These are phyloP conservation scores for Ogataea paraovalis DNA, from an alignment of 805 yeast genomes.

Conservation along the genomic window DNA sequence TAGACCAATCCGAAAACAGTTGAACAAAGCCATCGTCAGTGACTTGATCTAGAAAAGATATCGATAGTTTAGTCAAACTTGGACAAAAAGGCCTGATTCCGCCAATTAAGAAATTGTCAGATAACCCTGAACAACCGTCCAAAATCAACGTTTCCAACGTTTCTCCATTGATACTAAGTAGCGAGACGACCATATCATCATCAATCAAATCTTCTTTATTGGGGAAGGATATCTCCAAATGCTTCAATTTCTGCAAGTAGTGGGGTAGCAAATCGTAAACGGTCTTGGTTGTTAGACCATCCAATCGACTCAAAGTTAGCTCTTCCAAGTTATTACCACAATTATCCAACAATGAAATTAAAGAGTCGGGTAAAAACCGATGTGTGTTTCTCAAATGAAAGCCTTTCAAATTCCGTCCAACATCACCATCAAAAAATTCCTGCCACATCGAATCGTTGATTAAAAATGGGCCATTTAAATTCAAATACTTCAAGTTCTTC, in stretches of 20 bases:
- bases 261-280: constrained; percentile 65
- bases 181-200: constrained; percentile 61
- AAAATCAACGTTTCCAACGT: constrained; percentile 54
- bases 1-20: constrained; percentile 54
- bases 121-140: constrained; percentile 70
- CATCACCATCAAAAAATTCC: constrained; percentile 52
- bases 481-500: constrained; percentile 46
- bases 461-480: constrained; percentile 88
- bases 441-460: constrained; percentile 78
- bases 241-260: constrained; percentile 48
- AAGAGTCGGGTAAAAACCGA: constrained; percentile 65
- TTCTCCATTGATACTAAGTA: constrained; percentile 60
- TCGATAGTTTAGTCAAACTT: constrained; percentile 52
- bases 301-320: constrained; percentile 63
- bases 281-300: constrained; percentile 58
- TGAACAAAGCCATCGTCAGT: constrained; percentile 63
- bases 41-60: constrained; percentile 57
- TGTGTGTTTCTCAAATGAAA: constrained; percentile 80
- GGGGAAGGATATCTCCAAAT: constrained; percentile 68
- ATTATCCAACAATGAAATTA: constrained; percentile 56
- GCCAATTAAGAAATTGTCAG: constrained; percentile 56
- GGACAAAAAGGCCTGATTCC: constrained; percentile 60
- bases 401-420: constrained; percentile 49
- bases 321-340: constrained; percentile 54
- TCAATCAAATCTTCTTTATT: constrained; percentile 57